Evolutionary conservation across 2,329 filamentous ascomycete species (phyloP).

Genomic region (Lachnellula cervina): DNA sequence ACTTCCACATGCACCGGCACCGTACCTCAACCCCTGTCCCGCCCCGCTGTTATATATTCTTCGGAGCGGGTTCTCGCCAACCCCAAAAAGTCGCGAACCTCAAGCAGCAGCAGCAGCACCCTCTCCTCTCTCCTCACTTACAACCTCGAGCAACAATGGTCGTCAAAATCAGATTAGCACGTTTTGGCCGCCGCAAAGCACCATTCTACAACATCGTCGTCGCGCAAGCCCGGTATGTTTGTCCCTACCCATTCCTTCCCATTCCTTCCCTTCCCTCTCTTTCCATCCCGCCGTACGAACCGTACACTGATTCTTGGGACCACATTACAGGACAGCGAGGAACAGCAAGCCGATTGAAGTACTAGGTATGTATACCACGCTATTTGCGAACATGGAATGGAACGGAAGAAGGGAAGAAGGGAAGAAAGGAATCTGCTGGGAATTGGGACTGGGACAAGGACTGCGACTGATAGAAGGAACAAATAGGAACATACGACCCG

Average conservation of each 20-base stretch:
- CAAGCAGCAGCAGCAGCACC: background rate
- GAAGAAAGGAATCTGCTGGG: too few species aligned
- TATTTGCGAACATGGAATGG: background rate
- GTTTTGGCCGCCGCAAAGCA: conserved; percentile 82
- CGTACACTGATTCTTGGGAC: conserved; percentile 1
- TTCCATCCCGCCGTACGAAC: background rate
- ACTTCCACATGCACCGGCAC: background rate
- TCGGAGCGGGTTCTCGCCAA: too few species aligned
- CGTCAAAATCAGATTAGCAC: conserved; percentile 85
- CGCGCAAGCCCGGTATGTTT: conserved; percentile 74
- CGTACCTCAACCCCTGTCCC: conserved; percentile 1
- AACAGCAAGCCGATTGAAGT: conserved; percentile 91
- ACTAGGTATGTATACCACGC: conserved; percentile 47
- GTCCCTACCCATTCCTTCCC: background rate
- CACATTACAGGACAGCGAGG: conserved; percentile 64
- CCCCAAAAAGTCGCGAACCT: conserved; percentile 8
- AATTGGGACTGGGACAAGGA: background rate
- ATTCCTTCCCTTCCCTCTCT: background rate
- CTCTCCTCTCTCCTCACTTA: background rate
- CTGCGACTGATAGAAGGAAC: conserved; percentile 1
- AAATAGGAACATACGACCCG: conserved; percentile 60
- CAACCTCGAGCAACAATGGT: conserved; percentile 60
- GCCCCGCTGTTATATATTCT: background rate
- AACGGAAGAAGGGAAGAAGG: too few species aligned
- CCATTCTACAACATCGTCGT: conserved; percentile 98